A percentile compares a stretch with the other conserved stretches of the same genome.
Conservation (phyloP, 345 rosid genomes). For the Eucalyptus curtisii region DNA sequence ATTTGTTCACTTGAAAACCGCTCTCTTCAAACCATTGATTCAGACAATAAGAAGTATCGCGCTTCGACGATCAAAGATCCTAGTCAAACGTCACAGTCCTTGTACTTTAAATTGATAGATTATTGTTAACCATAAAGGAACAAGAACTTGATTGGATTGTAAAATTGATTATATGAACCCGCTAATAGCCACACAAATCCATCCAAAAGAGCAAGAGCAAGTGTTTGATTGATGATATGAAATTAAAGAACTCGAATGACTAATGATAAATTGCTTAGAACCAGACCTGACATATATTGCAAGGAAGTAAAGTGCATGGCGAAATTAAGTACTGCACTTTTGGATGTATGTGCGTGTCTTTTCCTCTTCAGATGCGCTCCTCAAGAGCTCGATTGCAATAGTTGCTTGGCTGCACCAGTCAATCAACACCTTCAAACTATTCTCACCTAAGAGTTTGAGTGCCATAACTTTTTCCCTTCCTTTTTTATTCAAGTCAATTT, state of each 20-base stretch:
- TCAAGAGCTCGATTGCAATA: background rate
- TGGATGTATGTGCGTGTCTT: background rate
- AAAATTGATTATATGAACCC: background rate
- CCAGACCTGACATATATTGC: background rate
- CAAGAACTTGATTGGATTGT: background rate
- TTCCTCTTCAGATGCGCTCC: background rate
- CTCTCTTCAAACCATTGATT: background rate
- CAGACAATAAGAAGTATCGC: background rate
- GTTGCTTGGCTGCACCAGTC: background rate
- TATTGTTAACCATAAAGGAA: background rate
- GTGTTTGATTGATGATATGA: background rate
- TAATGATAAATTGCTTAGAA: background rate
- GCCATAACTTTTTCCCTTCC: background rate
- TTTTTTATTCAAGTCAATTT: background rate
- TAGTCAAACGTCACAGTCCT: accelerated
- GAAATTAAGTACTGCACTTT: background rate
- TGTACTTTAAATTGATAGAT: background rate
- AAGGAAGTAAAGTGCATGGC: background rate
- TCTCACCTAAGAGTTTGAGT: background rate
- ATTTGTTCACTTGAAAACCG: background rate
- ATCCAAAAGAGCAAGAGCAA: background rate
- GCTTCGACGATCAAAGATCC: accelerated
- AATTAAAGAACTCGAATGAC: background rate
- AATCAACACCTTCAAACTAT: background rate
- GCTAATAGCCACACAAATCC: background rate